phyloP scores from a whole-genome alignment of 805 yeast genomes.

The Clavispora phyllophila region DNA sequence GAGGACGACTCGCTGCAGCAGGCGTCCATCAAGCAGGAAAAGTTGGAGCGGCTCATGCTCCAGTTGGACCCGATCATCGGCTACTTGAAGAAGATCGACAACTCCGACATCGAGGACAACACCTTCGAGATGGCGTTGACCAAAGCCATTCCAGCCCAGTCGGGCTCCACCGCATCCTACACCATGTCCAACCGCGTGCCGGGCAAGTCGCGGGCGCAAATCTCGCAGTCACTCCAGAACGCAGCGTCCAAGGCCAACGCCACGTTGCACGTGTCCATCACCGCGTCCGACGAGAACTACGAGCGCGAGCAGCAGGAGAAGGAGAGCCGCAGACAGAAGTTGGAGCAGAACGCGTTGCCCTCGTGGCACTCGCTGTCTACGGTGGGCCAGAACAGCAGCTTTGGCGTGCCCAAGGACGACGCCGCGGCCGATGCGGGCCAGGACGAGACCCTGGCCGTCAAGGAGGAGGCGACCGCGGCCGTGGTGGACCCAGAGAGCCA shows the following conservation, averaged over 20 bases:
- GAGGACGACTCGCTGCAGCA: conserved; percentile 89
- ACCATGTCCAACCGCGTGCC: conserved; percentile 47
- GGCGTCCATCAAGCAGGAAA: conserved; percentile 74
- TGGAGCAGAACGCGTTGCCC: conserved; percentile 92
- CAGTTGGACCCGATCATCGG: conserved; percentile 86
- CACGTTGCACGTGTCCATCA: conserved; percentile 82
- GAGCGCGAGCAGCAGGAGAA: conserved; percentile 60
- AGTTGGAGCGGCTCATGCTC: conserved; percentile 76
- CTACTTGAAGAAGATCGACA: conserved; percentile 56
- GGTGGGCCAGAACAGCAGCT: conserved; percentile 62
- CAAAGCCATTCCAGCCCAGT: conserved; percentile 79
- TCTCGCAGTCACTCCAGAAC: conserved; percentile 30
- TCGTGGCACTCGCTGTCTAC: conserved; percentile 94
- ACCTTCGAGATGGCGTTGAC: conserved; percentile 54
- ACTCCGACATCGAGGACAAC: conserved; percentile 35
- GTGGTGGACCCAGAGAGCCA: conserved; percentile 2
- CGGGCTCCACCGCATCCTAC: conserved; percentile 64
- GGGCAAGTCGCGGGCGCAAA: conserved; percentile 28
- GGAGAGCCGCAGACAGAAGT: conserved; percentile 62
- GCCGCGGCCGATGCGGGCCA: conserved; percentile 25
- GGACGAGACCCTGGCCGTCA: conserved; percentile 16
- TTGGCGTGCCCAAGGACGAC: conserved; percentile 37
- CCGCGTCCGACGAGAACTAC: conserved; percentile 77
- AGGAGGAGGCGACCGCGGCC: conserved; percentile 8
- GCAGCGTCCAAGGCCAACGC: conserved; percentile 71